These are phyloP conservation scores for Solanum chacoense DNA, from an alignment of 305 asterid species.

Conservation along the genomic window DNA sequence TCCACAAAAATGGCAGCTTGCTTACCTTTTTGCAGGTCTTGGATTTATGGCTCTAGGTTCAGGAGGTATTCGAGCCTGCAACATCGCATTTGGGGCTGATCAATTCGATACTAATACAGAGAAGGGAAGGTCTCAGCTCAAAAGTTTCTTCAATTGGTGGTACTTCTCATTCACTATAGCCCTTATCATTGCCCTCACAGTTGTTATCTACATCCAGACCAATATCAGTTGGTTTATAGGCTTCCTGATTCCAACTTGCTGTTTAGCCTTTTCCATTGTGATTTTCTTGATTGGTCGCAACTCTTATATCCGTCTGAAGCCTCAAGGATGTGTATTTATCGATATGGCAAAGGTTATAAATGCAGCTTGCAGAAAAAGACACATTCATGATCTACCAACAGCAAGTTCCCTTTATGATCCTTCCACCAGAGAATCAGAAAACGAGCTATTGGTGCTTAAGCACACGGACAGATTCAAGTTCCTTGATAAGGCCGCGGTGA, in stretches of 20 bases:
- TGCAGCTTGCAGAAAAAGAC: constrained; percentile 39
- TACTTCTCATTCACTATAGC: constrained; percentile 71
- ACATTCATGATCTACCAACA: not conserved
- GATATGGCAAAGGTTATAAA: constrained; percentile 46
- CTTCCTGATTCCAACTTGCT: constrained; percentile 59
- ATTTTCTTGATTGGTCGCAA: constrained; percentile 50
- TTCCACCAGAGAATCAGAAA: not conserved
- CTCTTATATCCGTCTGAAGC: constrained; percentile 29
- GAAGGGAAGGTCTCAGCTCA: constrained; percentile 53
- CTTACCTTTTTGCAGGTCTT: constrained; percentile 36
- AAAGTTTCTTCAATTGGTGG: constrained; percentile 88
- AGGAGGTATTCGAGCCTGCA: constrained; percentile 75
- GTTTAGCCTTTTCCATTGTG: constrained; percentile 44
- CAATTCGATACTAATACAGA: constrained; percentile 60
- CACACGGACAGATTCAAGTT: constrained; percentile 23
- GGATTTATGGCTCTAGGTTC: constrained; percentile 56
- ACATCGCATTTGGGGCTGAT: constrained; percentile 85
- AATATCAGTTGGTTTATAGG: constrained; percentile 68
- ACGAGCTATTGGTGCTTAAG: not conserved
- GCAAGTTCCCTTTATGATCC: constrained; percentile 21
- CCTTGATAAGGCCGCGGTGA: constrained; percentile 51
- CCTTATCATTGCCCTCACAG: constrained; percentile 57
- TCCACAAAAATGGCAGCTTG: constrained; percentile 61
- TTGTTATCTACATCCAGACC: constrained; percentile 64
- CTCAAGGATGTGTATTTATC: constrained; percentile 43